Conservation (phyloP, 768 basidiomycete species). For the Boletus subparvulus region DNA sequence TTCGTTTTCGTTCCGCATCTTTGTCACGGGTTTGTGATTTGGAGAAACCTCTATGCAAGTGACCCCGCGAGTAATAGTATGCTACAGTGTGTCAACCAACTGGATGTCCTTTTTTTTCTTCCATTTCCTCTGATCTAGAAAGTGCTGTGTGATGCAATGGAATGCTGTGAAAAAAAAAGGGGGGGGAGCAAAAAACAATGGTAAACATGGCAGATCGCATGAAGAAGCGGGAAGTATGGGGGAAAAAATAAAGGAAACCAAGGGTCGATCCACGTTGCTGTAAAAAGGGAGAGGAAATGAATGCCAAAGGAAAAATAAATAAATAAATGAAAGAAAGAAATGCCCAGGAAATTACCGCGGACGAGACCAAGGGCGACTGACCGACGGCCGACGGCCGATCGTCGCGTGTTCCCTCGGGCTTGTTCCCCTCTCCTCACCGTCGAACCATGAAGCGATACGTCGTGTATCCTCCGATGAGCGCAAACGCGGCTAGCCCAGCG, state of each 20-base stretch:
- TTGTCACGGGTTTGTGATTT: background rate
- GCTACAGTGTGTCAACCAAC: background rate
- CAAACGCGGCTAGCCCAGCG: slow-evolving; percentile 75
- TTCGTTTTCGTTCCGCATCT: background rate
- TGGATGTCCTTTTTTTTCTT: background rate
- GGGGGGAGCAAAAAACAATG: background rate
- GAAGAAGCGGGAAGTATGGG: background rate
- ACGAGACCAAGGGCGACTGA: no score
- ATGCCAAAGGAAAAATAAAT: background rate
- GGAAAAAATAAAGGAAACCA: background rate
- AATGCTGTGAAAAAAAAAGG: background rate
- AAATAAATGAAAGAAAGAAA: background rate
- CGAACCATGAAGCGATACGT: slow-evolving; percentile 76
- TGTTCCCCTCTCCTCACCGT: slow-evolving; percentile 18
- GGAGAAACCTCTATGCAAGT: background rate
- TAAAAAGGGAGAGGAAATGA: background rate
- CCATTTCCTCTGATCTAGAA: background rate
- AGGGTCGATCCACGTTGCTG: background rate
- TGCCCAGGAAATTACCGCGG: no score
- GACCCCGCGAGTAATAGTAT: background rate
- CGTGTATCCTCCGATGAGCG: slow-evolving; percentile 74
- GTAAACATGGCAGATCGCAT: background rate
- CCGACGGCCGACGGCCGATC: background rate
- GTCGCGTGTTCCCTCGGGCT: background rate
- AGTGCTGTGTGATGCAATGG: background rate